Percentiles rank a stretch among this genome's conserved stretches.
phyloP scores from a whole-genome alignment of 2,329 filamentous ascomycete species.

The Ophidiomyces ophidiicola region DNA sequence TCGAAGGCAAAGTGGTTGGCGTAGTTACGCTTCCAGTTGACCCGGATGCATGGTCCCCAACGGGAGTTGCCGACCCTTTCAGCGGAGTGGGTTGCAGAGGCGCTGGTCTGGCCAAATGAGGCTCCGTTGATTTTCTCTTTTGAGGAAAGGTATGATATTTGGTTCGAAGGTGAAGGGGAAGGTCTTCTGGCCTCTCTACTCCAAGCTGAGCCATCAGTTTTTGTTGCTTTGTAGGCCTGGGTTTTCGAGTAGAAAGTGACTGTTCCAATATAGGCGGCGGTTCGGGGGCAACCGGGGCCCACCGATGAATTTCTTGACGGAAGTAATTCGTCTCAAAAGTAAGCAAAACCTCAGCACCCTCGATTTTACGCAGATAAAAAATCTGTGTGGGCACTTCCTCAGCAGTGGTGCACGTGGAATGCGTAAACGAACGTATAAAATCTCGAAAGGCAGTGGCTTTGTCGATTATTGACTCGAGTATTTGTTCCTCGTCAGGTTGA shows the following conservation, averaged over 20 bases:
- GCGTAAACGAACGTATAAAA: conserved; percentile 69
- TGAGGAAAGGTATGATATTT: conserved; percentile 54
- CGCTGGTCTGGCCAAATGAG: conserved; percentile 21
- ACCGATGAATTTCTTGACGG: conserved; percentile 87
- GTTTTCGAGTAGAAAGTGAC: conserved; percentile 87
- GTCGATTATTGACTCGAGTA: conserved; percentile 73
- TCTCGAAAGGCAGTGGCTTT: conserved; percentile 74
- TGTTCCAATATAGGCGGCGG: conserved; percentile 75
- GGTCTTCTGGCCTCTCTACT: conserved; percentile 77
- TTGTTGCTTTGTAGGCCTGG: conserved; percentile 89
- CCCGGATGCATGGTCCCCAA: conserved; percentile 22
- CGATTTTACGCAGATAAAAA: conserved; percentile 93
- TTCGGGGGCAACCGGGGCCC: conserved; percentile 77
- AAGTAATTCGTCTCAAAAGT: conserved; percentile 96
- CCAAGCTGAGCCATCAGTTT: conserved; percentile 84
- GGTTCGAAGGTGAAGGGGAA: conserved; percentile 69
- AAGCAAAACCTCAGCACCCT: conserved; percentile 87
- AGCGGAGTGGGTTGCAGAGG: conserved; percentile 24
- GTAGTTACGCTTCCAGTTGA: conserved; percentile 25
- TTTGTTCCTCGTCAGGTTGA: conserved; percentile 87
- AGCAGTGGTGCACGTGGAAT: conserved; percentile 64
- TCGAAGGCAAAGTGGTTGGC: conserved; percentile 17
- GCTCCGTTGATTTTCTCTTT: conserved; percentile 58
- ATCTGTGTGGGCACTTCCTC: conserved; percentile 82
- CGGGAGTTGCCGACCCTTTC: conserved; percentile 19